Percentiles rank a stretch among this genome's conserved stretches.
Conservation (phyloP, 306 rosid species). For the Biancaea sappan region DNA sequence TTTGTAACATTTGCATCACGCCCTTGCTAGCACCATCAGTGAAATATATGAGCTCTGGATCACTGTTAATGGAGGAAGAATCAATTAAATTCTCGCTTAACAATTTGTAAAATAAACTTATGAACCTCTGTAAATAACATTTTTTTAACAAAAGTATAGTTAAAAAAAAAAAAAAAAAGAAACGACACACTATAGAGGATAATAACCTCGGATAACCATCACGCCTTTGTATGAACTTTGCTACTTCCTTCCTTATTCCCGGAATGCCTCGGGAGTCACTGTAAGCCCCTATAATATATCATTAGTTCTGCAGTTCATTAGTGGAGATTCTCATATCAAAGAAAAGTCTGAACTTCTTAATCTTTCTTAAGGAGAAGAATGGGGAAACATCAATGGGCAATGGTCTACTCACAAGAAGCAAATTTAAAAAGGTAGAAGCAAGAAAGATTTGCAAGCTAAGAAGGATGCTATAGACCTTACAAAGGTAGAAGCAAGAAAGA, state of each 20-base stretch:
- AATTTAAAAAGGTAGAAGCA: not conserved
- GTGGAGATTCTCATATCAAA: slow-evolving; percentile 24
- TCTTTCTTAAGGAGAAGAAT: slow-evolving; percentile 2
- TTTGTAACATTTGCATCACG: slow-evolving; percentile 91
- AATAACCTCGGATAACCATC: slow-evolving; percentile 96
- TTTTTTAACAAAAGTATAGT: not conserved
- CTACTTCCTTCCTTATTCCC: slow-evolving; percentile 89
- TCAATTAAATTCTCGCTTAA: slow-evolving; percentile 27
- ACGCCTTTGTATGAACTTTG: slow-evolving; percentile 86
- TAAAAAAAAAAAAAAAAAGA: not conserved
- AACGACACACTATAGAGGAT: not conserved
- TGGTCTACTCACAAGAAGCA: not conserved
- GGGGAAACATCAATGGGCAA: not conserved
- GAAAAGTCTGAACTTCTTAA: not conserved
- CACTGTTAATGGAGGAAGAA: slow-evolving; percentile 56
- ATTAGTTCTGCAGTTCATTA: slow-evolving; percentile 24
- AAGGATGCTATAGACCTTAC: slow-evolving; percentile 7
- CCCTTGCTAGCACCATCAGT: slow-evolving; percentile 99
- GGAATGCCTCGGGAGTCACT: slow-evolving; percentile 96
- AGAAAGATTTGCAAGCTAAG: slow-evolving; percentile 3
- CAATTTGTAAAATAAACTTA: slow-evolving; percentile 35
- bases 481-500: too few relatives aligned
- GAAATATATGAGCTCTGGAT: slow-evolving; percentile 91
- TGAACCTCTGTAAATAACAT: not conserved
- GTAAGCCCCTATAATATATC: slow-evolving; percentile 73